Evolutionary conservation across 805 yeast genomes (phyloP), one percentile per base, ranked within the genome.

Genomic region (Wickerhamomyces alni): DNA sequence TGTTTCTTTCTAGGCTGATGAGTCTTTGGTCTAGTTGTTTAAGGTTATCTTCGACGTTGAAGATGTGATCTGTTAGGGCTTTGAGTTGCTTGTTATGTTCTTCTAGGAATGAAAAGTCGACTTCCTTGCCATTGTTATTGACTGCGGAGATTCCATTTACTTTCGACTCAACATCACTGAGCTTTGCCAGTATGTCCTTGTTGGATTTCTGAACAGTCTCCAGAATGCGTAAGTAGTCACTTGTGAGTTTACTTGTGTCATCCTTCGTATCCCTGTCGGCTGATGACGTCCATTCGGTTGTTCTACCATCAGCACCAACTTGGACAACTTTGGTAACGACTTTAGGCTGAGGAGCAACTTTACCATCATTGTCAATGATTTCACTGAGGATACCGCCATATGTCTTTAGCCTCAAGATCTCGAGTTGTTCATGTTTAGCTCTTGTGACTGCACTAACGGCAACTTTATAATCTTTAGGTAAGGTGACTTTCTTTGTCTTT

Each of bases 351-450:
- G 54, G 56, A 50, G 70, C 69, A 13, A 63, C 45, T 18, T 60
- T 63, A 1, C 75, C 79, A 48, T 78, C 80, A 44, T 78, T 81
- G 40, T 77, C 80, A 34, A 69, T 58, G 3, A 82, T 74, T 48
- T 77, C 82, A 39, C 67, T 67, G 5, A 75, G 63, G 18, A 82
- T 66, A 27, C 68, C 66, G 36, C 71, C 68, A 62, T 72, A 83
- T 2, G 75, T 68, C 31, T 75, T 70, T 50, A 84, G 58, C 53
- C 73, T 72, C 47, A 84, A 63, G 7, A 85, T 54, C 59, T 85
- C 94, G 59, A 77, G 81, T 21, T 72, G 70, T 54, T 83, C 91
- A 26, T 73, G 65, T 1, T 52, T 54, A 30, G 62, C 56, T 5
- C 63, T 68, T 24, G 75, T 62, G 16, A 52, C 52, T 2, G 81